phyloP scores from a whole-genome alignment of 768 basidiomycete genomes.

The Agaricus sinodeliciosus region DNA sequence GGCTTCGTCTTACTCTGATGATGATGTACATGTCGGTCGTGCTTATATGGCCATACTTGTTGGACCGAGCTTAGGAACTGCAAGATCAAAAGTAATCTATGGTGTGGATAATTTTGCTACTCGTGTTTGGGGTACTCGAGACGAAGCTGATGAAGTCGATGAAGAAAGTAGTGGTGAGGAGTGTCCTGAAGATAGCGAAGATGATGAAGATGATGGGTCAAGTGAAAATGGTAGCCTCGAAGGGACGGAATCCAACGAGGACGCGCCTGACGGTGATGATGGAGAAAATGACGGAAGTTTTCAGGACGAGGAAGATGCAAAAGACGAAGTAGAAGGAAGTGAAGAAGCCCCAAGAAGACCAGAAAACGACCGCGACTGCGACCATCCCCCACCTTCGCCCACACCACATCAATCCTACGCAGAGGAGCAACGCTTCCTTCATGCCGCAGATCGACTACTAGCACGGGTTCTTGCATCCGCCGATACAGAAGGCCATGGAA shows the following conservation, averaged over 20 bases:
- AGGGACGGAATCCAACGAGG: not conserved
- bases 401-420: constrained; percentile 18
- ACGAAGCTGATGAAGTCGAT: constrained; percentile 1
- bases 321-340: constrained; percentile 8
- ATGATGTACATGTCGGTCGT: constrained; percentile 16
- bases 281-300: constrained; percentile 9
- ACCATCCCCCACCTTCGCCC: constrained; percentile 4
- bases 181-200: constrained; percentile 15
- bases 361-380: not conserved
- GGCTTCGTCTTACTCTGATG: not conserved
- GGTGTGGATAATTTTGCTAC: constrained; percentile 60
- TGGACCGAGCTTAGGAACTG: constrained; percentile 56
- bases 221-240: constrained; percentile 11
- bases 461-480: constrained; percentile 30
- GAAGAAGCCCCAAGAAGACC: not conserved
- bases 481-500: constrained; percentile 25
- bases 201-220: constrained; percentile 11
- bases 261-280: constrained; percentile 8
- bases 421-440: constrained; percentile 25
- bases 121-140: constrained; percentile 28
- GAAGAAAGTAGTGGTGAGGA: constrained; percentile 15
- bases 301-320: constrained; percentile 1
- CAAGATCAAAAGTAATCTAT: constrained; percentile 55
- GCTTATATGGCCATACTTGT: constrained; percentile 59
- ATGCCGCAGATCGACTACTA: constrained; percentile 27